These are phyloP conservation scores for Trametes coccinea DNA, from an alignment of 768 basidiomycete genomes.

Conservation along the genomic window DNA sequence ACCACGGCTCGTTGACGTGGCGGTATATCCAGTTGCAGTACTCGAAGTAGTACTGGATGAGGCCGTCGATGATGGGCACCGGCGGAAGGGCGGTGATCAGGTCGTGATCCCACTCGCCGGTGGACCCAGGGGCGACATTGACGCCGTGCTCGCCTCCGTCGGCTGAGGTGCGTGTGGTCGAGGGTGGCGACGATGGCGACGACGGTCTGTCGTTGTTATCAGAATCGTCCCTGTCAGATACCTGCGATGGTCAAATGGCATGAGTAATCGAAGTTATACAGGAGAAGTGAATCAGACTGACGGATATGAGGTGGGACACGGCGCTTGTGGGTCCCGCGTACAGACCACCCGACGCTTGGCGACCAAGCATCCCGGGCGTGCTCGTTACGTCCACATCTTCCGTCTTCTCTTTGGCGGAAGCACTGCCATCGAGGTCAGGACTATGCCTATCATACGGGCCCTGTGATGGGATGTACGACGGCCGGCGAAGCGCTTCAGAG, in stretches of 20 bases:
- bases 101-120: constrained; percentile 66
- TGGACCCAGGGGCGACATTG: constrained; percentile 1
- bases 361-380: constrained; percentile 67
- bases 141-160: constrained; percentile 45
- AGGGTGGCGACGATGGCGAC: constrained; percentile 17
- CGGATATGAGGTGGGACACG: constrained; percentile 66
- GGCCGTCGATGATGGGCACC: constrained; percentile 67
- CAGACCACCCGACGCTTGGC: constrained; percentile 63
- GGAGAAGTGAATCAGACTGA: constrained; percentile 45
- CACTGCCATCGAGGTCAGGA: constrained; percentile 44
- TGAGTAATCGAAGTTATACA: constrained; percentile 9
- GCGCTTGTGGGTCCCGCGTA: constrained; percentile 82
- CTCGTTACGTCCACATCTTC: constrained; percentile 28
- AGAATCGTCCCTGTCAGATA: constrained; percentile 25
- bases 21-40: constrained; percentile 89
- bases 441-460: constrained; percentile 49
- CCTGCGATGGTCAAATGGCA: constrained; percentile 17
- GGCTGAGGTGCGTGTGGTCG: constrained; percentile 30
- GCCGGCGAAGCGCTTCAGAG: constrained; percentile 29
- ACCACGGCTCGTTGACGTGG: constrained; percentile 65
- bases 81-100: constrained; percentile 66
- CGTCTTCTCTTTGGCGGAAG: constrained; percentile 37
- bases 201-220: constrained; percentile 19
- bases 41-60: constrained; percentile 78
- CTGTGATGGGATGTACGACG: constrained; percentile 21